A percentile compares a stretch with the other conserved stretches of the same genome.
phyloP scores from a whole-genome alignment of 2,329 filamentous ascomycete genomes.

The Chaetomium sp. region DNA sequence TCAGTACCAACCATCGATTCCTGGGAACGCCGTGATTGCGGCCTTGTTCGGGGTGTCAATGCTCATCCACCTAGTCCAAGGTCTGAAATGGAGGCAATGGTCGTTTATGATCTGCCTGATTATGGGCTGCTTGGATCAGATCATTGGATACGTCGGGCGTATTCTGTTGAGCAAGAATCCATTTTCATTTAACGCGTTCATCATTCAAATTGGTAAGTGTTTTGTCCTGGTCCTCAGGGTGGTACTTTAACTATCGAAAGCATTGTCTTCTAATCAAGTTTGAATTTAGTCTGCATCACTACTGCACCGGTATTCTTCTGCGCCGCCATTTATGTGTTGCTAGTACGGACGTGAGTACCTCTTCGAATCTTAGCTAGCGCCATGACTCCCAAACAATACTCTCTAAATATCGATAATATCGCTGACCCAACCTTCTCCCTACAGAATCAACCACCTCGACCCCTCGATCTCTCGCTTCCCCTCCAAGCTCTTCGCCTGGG shows the following conservation, averaged over 20 bases:
- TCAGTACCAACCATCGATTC: slow-evolving; percentile 40
- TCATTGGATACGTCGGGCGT: slow-evolving; percentile 57
- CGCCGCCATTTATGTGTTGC: slow-evolving; percentile 61
- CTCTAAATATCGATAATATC: not conserved
- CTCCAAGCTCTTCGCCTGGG: slow-evolving; percentile 29
- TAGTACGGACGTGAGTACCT: slow-evolving; percentile 34
- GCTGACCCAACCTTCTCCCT: not conserved
- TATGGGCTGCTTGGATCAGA: slow-evolving; percentile 49
- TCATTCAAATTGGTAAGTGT: slow-evolving; percentile 55
- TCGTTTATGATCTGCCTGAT: slow-evolving; percentile 47
- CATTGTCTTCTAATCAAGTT: not conserved
- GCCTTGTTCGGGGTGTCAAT: slow-evolving; percentile 42
- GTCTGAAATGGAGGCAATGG: slow-evolving; percentile 41
- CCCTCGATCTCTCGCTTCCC: slow-evolving; percentile 26
- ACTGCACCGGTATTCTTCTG: slow-evolving; percentile 50
- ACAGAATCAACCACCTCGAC: slow-evolving; percentile 26
- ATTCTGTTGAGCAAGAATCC: slow-evolving; percentile 52
- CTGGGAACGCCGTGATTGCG: slow-evolving; percentile 38
- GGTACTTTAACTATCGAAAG: not conserved
- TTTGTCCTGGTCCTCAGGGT: not conserved
- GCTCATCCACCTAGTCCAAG: slow-evolving; percentile 39
- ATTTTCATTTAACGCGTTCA: slow-evolving; percentile 52
- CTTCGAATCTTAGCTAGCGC: no score
- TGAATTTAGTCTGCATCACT: slow-evolving; percentile 46
- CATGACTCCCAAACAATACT: no score